A percentile compares a stretch with the other conserved stretches of the same genome.
phyloP scores from a whole-genome alignment of 129 eudicot species.

The Chrysanthemum makinoi region DNA sequence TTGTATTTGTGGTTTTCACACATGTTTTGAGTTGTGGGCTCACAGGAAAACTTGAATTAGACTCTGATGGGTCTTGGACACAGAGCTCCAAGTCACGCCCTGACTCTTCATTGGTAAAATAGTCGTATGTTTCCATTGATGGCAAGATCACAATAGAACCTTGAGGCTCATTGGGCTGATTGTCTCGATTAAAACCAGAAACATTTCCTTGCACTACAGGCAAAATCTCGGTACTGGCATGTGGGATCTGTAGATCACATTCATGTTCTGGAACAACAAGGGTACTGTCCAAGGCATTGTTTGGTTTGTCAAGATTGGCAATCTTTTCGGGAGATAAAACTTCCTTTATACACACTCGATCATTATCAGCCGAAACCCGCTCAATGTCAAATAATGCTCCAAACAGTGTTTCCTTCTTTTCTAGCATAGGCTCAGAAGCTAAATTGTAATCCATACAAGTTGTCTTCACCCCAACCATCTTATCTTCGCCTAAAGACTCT shows the following conservation, averaged over 20 bases:
- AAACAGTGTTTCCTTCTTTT: conserved; percentile 21
- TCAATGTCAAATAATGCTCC: neutral
- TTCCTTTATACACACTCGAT: conserved; percentile 15
- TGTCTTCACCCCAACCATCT: conserved; percentile 5
- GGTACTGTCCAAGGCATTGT: conserved; percentile 12
- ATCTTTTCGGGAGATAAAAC: conserved; percentile 19
- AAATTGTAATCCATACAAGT: too few species aligned
- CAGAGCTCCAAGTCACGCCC: neutral
- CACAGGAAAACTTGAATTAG: neutral
- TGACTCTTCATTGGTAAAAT: conserved; percentile 14
- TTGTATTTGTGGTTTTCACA: conserved; percentile 19
- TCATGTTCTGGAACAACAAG: conserved; percentile 24
- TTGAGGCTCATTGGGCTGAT: conserved; percentile 28
- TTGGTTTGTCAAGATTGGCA: neutral
- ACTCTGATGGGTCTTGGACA: conserved; percentile 5
- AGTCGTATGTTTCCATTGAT: conserved; percentile 13
- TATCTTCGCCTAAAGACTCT: conserved; percentile 6
- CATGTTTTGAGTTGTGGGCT: conserved; percentile 21
- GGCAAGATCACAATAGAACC: conserved; percentile 18
- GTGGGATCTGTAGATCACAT: conserved; percentile 5
- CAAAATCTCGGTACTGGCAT: conserved; percentile 21
- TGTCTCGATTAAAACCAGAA: conserved; percentile 5
- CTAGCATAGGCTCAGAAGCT: conserved; percentile 10
- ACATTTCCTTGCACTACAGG: conserved; percentile 17
- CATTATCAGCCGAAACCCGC: neutral